Evolutionary conservation across 257 asterid species (phyloP).

Genomic region (Euphrasia confusa): DNA sequence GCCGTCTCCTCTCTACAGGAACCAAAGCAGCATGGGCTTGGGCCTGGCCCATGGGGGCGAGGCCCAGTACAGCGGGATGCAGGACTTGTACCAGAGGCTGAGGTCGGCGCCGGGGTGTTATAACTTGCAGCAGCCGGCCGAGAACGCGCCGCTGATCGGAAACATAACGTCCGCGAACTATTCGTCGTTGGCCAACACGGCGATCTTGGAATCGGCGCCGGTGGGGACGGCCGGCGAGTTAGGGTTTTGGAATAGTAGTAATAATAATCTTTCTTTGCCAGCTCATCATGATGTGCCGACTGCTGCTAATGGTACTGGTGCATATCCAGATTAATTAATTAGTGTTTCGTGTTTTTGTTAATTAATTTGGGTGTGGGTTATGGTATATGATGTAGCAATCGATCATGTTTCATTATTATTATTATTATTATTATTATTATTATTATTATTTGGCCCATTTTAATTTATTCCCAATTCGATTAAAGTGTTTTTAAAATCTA

Average conservation of each 20-base stretch:
- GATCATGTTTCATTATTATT: not conserved
- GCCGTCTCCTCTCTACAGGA: slow-evolving; percentile 40
- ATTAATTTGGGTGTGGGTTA: slow-evolving; percentile 35
- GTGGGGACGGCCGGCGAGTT: slow-evolving; percentile 36
- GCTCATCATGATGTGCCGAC: slow-evolving; percentile 50
- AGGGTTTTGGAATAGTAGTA: slow-evolving; percentile 48
- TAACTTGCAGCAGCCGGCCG: slow-evolving; percentile 23
- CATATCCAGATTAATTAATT: slow-evolving; percentile 35
- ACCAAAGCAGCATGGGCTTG: slow-evolving; percentile 25
- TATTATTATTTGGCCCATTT: too few species aligned
- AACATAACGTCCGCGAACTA: slow-evolving; percentile 32
- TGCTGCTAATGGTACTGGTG: slow-evolving; percentile 55
- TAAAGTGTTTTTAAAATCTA: not conserved
- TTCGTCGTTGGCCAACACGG: slow-evolving; percentile 28
- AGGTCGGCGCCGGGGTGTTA: slow-evolving; percentile 35
- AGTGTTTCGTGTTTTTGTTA: not conserved
- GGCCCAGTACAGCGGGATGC: slow-evolving; percentile 42
- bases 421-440: too few species aligned
- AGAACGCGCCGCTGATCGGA: slow-evolving; percentile 37
- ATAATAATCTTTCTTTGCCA: slow-evolving; percentile 39
- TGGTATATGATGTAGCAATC: slow-evolving; percentile 24
- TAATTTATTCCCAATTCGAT: too few species aligned
- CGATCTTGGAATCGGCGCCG: slow-evolving; percentile 63
- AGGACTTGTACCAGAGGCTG: slow-evolving; percentile 57
- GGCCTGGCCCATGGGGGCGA: slow-evolving; percentile 32